Evolutionary conservation across 306 rosid genomes (phyloP).

Genomic region (Citrullus colocynthis): DNA sequence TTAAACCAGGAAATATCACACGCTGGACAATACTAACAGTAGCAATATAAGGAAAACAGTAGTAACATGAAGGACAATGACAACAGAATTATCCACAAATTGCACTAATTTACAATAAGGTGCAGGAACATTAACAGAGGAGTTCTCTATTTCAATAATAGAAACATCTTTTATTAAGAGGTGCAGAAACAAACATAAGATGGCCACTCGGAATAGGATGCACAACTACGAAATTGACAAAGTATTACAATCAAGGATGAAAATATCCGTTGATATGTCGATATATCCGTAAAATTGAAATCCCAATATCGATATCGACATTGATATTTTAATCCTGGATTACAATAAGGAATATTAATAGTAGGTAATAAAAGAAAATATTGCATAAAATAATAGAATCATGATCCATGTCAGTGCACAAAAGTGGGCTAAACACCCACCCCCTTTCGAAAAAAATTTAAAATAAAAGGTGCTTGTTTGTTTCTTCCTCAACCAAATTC

Average conservation of each 20-base stretch:
- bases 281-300: no score
- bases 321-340: no score
- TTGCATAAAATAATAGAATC: neutral
- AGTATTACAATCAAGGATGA: neutral
- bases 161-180: neutral
- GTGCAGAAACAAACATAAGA: neutral
- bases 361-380: neutral
- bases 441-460: neutral
- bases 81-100: neutral
- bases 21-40: neutral
- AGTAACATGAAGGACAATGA: neutral
- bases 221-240: neutral
- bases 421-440: neutral
- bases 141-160: neutral
- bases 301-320: no score
- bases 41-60: neutral
- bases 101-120: neutral
- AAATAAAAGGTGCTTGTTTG: neutral
- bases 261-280: no score
- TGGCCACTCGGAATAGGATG: neutral
- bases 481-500: neutral
- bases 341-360: neutral
- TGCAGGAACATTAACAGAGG: neutral
- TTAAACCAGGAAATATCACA: neutral
- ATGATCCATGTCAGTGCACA: neutral